Evolutionary conservation across 2,329 filamentous ascomycete genomes (phyloP), one percentile per base, ranked within the genome.

Genomic region (Elsinoe ampelina): DNA sequence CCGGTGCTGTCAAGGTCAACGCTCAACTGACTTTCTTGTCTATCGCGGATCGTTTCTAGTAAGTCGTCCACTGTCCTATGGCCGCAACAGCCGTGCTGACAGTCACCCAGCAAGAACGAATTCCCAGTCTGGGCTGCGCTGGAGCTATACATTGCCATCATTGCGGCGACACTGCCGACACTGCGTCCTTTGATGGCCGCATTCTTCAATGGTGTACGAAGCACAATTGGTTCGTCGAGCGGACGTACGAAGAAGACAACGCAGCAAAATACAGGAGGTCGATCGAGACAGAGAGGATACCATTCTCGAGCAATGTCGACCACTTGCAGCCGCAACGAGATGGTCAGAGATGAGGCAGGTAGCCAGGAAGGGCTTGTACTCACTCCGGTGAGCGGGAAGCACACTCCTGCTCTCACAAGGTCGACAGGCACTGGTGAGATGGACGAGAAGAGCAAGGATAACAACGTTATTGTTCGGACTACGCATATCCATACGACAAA

Each of bases 61-160:
- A 22, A 52, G 48, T 34, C 13, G 12, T 5, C 5, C 10, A 17
- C 2, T 5, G 1, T n/a, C 22, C 5, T 3, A 26, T 20, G 45
- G 34, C 30, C 2, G 32, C 13, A 19, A 34, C 4, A 7, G 26
- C 6, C 11, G 12, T n/a, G 45, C 48, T 52, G 48, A 52, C 34
- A 10, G 2, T n/a, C 4, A 13, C 39, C n/a, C 32, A 52, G 48
- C 19, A 45, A 67, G 42, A 68, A 73, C 58, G 62, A 63, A 2
- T 75, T 75, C 63, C 72, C 70, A 32, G 66, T 76, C 6, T 76
- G 73, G 73, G 72, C 72, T 59, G 71, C 68, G 58, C 69, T 76
- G 50, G 73, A 77, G 58, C 68, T 76, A 20, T 71, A 71, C 43
- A 63, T 75, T 5, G 74, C 73, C 2, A 74, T 75, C 47, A 65